Base-by-base conservation (phyloP, 495 filamentous ascomycete species). In the Penicillium steckii region DNA sequence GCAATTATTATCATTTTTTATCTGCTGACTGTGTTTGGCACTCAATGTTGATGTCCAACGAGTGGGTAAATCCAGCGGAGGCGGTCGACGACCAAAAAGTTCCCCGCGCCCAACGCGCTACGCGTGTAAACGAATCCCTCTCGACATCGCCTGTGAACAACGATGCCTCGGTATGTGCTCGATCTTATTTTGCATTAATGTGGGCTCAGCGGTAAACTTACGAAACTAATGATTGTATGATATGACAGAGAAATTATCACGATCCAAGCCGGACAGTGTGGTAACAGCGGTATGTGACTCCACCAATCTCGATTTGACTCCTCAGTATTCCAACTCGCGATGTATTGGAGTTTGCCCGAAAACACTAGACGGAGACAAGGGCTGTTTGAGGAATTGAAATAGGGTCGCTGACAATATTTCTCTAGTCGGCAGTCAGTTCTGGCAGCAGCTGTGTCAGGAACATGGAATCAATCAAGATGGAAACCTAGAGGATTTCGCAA, bases 401-500 rank as follows among this genome's bases (percentile, higher is more conserved):
- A 8, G 19, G 8, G 10, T 48, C n/a, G 27, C 60, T 64, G 50
- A 66, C 58, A 45, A 53, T 46, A 8, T 54, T 19, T 45, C 1
- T 50, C 13, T 46, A 95, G 91, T 97, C 59, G 91, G 91, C 27
- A 87, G 85, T 59, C 90, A 96, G 71, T 97, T 97, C 71, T 97
- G 91, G 91, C 91, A 96, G 74, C 91, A 96, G 73, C 82, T 97
- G 25, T 97, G 94, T 70, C 88, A 90, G 71, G 94, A 98, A 67
- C 94, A 98, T 68, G 95, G 95, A 42, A 98, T 98, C 72, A 96
- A 85, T 58, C 89, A 94, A 65, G 91, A 96, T 75, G 94, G 94
- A 27, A 97, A 97, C 64, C 80, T 98, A 38, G 91, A 95, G 71
- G 90, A 95, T 62, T 95, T 91, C 72, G 92, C 94, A 62, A 95